Conservation (phyloP, 78 protist genomes). For the Chrysochromulina parva region DNA sequence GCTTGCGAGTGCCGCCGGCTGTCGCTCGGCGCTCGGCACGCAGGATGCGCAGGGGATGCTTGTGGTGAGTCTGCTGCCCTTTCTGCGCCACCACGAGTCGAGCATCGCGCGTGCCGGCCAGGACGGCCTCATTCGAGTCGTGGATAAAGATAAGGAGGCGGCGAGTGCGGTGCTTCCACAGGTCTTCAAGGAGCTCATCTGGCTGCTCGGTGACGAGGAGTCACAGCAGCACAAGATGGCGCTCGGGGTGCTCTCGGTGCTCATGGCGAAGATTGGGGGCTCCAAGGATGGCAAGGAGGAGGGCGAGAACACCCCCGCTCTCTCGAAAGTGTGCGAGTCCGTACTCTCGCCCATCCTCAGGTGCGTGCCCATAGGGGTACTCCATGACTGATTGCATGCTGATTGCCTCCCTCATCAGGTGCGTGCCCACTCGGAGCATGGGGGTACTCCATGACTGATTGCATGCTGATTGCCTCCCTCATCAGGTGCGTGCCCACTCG, state of each 20-base stretch:
- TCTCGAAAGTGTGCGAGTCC: neutral
- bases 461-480: no score
- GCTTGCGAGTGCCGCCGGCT: neutral
- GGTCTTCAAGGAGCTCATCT: neutral
- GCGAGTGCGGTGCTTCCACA: neutral
- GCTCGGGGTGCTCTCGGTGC: neutral
- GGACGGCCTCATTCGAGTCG: neutral
- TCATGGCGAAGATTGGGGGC: neutral
- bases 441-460: no score
- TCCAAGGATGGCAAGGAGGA: neutral
- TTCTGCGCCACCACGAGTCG: neutral
- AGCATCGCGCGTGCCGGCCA: neutral
- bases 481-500: no score
- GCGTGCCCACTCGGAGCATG: no score
- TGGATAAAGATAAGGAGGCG: neutral
- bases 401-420: no score
- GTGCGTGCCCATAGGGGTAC: no score
- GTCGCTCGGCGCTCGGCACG: neutral
- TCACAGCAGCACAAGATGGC: neutral
- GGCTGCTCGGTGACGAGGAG: conserved; percentile 6
- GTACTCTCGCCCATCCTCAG: neutral
- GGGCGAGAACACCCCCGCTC: neutral
- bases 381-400: no score
- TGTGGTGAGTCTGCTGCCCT: neutral
- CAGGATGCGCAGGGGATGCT: conserved; percentile 1